Base-by-base conservation (phyloP, 352 stramenopile genomes). In the Phytophthora pisi region DNA sequence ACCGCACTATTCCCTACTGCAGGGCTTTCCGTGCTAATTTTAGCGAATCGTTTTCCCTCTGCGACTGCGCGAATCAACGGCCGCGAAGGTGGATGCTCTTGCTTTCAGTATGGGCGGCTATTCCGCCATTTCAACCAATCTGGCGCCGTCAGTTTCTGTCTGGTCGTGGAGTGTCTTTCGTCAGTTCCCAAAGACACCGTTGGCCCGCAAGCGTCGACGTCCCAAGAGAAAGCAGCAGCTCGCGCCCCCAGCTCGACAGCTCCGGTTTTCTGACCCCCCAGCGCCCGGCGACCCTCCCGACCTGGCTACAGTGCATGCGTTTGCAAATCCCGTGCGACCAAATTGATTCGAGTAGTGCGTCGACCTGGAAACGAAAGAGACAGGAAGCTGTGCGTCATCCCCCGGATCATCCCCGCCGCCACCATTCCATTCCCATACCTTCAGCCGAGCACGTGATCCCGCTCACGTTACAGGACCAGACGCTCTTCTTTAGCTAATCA, bases 291-390 rank as follows among this genome's bases (percentile, higher is more conserved):
- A 71, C 61, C 61, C 50, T 70, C 66, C 52, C 65, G 70, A 73
- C 43, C 54, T 79, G 72, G 72, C 74, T 77, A 75, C 86, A 78
- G 86, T 94, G 86, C 84, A 94, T 94, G 86, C 86, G 84, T 92
- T 94, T 90, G 84, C 84, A 90, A 92, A 91, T 81, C 77, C 67
- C 57, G 79, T 83, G 76, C 73, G 64, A 80, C 78, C 73, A 83
- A 68, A 87, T 92, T 75, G 81, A 90, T 84, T 86, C 83, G 74
- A 88, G 79, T 78, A 71, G 74, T 72, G 67, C 79, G 78, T 84
- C 78, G 70, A 80, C 79, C 53, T 90, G 81, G 80, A 93, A 91
- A 79, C 86, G 81, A 85, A 93, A 92, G 86, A 88, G 81, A 75
- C 66, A 75, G 64, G 70, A 76, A 73, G 50, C 59, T 67, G 63